Percentiles rank a stretch among this genome's conserved stretches.
Conservation (phyloP, 2,329 filamentous ascomycete genomes). For the Aspergillus japonicus region DNA sequence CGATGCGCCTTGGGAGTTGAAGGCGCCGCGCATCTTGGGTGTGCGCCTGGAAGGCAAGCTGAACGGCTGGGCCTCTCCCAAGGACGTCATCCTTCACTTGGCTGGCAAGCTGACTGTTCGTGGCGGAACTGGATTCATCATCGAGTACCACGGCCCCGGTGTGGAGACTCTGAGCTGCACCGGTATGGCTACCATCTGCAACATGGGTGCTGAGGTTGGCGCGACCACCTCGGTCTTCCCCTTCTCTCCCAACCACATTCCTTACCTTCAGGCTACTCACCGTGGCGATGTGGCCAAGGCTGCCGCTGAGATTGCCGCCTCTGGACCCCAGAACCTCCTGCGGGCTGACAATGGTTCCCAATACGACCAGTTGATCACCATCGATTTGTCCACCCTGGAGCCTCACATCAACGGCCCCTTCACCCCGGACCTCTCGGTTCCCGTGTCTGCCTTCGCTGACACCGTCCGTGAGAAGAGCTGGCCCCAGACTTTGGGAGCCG, state of each 20-base stretch:
- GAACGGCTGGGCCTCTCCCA: slow-evolving; percentile 87
- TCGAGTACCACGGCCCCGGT: slow-evolving; percentile 90
- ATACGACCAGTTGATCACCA: slow-evolving; percentile 88
- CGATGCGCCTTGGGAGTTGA: slow-evolving; percentile 95
- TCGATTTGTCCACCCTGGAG: slow-evolving; percentile 85
- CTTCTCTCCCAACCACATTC: slow-evolving; percentile 77
- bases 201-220: slow-evolving; percentile 87
- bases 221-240: slow-evolving; percentile 97
- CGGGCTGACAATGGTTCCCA: slow-evolving; percentile 75
- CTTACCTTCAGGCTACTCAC: slow-evolving; percentile 84
- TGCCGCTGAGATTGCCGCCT: slow-evolving; percentile 61
- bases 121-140: slow-evolving; percentile 89
- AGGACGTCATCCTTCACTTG: slow-evolving; percentile 89
- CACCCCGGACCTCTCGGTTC: slow-evolving; percentile 91
- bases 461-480: slow-evolving; percentile 81
- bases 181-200: slow-evolving; percentile 87
- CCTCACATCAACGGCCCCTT: slow-evolving; percentile 97
- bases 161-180: slow-evolving; percentile 87
- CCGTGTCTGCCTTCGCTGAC: slow-evolving; percentile 84
- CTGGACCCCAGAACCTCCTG: slow-evolving; percentile 64
- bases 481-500: slow-evolving; percentile 87
- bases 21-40: slow-evolving; percentile 86
- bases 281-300: slow-evolving; percentile 68
- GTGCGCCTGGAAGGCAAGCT: slow-evolving; percentile 81
- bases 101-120: slow-evolving; percentile 88